Evolutionary conservation across 495 filamentous ascomycete species (phyloP).

Genomic region (Xylaria cubensis): DNA sequence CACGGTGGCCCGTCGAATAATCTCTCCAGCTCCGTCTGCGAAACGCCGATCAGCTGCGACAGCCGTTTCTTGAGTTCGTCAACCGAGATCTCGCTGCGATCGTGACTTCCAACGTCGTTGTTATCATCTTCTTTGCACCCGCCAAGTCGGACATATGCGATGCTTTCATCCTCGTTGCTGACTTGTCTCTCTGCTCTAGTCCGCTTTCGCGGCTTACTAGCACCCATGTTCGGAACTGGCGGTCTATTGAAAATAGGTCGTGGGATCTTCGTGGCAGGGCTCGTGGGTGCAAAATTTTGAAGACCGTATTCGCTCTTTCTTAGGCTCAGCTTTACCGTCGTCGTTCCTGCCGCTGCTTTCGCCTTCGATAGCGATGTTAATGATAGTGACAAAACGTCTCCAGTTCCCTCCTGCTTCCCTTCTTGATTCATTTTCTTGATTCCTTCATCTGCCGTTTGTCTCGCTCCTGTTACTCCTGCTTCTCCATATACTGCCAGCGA

Average conservation of each 20-base stretch:
- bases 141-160: slow-evolving; percentile 18
- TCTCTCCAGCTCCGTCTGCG: slow-evolving; percentile 35
- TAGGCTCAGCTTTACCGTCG: neutral
- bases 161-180: slow-evolving; percentile 8
- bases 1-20: slow-evolving; percentile 34
- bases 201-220: slow-evolving; percentile 2
- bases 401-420: neutral
- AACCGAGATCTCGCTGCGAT: slow-evolving; percentile 35
- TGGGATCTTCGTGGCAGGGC: slow-evolving; percentile 16
- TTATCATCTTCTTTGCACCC: neutral
- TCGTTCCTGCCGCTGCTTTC: neutral
- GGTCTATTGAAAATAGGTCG: slow-evolving; percentile 2
- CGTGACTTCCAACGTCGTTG: neutral
- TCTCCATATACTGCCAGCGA: neutral
- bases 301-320: slow-evolving; percentile 8
- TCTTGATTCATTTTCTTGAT: neutral
- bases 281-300: neutral
- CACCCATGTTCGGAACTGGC: slow-evolving; percentile 8
- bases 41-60: slow-evolving; percentile 37
- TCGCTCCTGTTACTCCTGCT: neutral
- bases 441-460: neutral
- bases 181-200: neutral
- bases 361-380: neutral
- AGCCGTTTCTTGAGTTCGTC: slow-evolving; percentile 38
- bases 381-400: neutral